phyloP scores from a whole-genome alignment of 106 monocot species.

The Vanilla planifolia region DNA sequence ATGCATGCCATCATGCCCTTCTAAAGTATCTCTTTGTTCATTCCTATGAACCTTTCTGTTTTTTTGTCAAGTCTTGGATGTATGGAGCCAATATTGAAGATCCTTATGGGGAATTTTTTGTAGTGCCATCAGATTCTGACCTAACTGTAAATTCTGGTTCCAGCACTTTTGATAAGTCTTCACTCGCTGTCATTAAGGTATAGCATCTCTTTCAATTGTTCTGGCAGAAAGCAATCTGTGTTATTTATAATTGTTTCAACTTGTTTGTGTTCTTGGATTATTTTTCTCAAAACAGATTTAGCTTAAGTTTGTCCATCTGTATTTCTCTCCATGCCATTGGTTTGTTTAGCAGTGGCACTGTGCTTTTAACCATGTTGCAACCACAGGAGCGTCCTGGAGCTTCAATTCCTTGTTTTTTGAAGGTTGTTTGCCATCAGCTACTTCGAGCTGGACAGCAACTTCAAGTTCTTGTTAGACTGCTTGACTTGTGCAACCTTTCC shows the following conservation, averaged over 20 bases:
- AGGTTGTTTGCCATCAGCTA: constrained; percentile 48
- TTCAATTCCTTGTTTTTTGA: constrained; percentile 76
- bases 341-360: too few species aligned
- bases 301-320: too few species aligned
- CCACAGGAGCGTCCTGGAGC: constrained; percentile 43
- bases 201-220: constrained; percentile 1
- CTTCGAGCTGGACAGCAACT: constrained; percentile 82
- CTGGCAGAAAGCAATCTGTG: too few species aligned
- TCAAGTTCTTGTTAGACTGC: constrained; percentile 74
- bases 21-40: constrained; percentile 72
- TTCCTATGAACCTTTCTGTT: constrained; percentile 79
- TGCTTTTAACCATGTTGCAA: too few species aligned
- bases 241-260: too few species aligned
- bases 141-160: constrained; percentile 6
- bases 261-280: neutral
- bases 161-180: constrained; percentile 12
- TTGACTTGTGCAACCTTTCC: constrained; percentile 38
- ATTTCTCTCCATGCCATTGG: neutral
- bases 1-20: constrained; percentile 60
- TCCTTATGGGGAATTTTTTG: constrained; percentile 74
- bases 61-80: constrained; percentile 88
- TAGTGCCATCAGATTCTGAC: constrained; percentile 21
- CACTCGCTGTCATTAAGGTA: constrained; percentile 56
- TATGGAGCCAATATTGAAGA: constrained; percentile 70
- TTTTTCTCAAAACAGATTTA: too few species aligned